Base-by-base conservation (phyloP, 495 filamentous ascomycete species). In the Thermochaetoides thermophila region DNA sequence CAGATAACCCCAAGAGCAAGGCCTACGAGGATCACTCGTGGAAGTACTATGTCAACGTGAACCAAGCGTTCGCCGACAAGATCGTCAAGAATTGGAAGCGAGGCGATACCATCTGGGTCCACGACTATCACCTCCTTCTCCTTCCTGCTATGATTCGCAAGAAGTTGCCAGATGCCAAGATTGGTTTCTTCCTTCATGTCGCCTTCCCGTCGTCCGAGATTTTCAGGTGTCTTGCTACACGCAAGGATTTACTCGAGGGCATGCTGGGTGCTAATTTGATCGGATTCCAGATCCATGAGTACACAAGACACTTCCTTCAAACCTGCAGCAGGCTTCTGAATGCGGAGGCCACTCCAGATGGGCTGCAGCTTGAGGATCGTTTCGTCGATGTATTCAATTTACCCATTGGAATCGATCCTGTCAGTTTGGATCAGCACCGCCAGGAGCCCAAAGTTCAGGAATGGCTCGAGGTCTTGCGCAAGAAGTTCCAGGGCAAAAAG, bases 1-100 rank as follows among this genome's bases (percentile, higher is more conserved):
- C 86, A 2, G 86, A 94, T 52, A 85, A 89, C 50, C 86, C 86
- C 8, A 93, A 92, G 64, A 93, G 83, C 72, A 94, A 94, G 61
- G 86, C 86, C 0, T 95, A 92, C 48, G 76, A 85, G 50, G 86
- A 95, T 48, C 85, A 95, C 45, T 93, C 84, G 2, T 95, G 84
- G 84, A 70, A 83, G 45, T 92, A 83, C 56, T 95, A 94, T 48
- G 78, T 83, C 36, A 81, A 78, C 25, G 61, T 93, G 45, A 93
- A 93, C 58, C 76, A 85, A 53, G 82, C 76, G 3, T 91, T 93
- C 53, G 86, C 86, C 4, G 78, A 94, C 45, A 76, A 74, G 45
- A 84, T 93, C 32, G 71, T 89, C 19, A 76, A 76, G 54, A 81
- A 82, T 55, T 95, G 86, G 73, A 92, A 92, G 56, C 73, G 77